Percentiles rank a stretch among this genome's conserved stretches.
Evolutionary conservation across 1,284 basidiomycete species (phyloP).

Genomic region (Fomes fomentarius): DNA sequence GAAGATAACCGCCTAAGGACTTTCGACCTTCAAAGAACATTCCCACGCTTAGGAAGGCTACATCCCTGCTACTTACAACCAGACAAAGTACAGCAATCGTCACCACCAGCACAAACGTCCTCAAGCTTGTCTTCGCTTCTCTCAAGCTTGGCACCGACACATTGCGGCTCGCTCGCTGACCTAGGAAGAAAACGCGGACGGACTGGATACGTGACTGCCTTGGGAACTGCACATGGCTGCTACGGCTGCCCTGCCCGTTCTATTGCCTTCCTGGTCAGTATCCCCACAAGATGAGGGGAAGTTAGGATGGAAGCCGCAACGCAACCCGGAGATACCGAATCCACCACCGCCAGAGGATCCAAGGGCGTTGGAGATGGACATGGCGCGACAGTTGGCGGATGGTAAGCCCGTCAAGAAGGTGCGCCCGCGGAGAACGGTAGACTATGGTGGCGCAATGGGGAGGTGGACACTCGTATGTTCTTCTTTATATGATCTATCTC

Average conservation of each 20-base stretch:
- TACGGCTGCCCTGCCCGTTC: slow-evolving; percentile 3
- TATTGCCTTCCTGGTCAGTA: slow-evolving; percentile 9
- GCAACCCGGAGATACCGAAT: slow-evolving; percentile 17
- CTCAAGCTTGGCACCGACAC: background rate
- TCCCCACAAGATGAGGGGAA: slow-evolving; percentile 6
- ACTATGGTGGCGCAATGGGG: slow-evolving; percentile 88
- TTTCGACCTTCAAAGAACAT: background rate
- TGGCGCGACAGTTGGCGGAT: slow-evolving; percentile 66
- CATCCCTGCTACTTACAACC: too few relatives aligned
- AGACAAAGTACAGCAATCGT: too few relatives aligned
- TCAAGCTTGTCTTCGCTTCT: background rate
- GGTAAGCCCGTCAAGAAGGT: slow-evolving; percentile 87
- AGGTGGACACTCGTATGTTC: slow-evolving; percentile 78
- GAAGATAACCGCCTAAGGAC: background rate
- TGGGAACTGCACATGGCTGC: too few relatives aligned
- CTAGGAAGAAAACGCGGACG: too few relatives aligned
- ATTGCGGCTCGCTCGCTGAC: too few relatives aligned
- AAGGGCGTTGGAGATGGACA: slow-evolving; percentile 66
- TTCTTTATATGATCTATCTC: background rate
- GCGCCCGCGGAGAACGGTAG: slow-evolving; percentile 90
- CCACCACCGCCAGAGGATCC: slow-evolving; percentile 21
- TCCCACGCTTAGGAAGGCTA: background rate
- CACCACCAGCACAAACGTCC: too few relatives aligned
- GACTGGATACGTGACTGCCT: too few relatives aligned
- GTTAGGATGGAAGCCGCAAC: slow-evolving; percentile 20